These are phyloP conservation scores for Inonotus obliquus DNA, from an alignment of 1,284 basidiomycete genomes.

Conservation along the genomic window DNA sequence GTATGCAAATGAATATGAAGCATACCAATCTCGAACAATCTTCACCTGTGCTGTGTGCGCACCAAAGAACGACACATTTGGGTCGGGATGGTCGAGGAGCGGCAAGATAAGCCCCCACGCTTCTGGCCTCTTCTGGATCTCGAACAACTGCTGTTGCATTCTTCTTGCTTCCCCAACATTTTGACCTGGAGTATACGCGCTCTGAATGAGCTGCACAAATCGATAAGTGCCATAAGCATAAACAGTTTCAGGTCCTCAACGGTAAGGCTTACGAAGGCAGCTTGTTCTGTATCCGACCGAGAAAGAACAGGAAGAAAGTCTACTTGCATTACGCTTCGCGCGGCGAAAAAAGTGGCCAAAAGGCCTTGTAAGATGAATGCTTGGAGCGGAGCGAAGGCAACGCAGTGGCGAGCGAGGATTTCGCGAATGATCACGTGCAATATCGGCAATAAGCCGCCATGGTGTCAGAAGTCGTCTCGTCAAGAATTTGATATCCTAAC, in stretches of 20 bases:
- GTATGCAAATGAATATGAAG: slow-evolving; percentile 10
- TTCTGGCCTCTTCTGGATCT: slow-evolving; percentile 65
- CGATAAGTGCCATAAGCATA: background rate
- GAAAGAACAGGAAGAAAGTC: slow-evolving; percentile 37
- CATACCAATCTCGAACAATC: slow-evolving; percentile 84
- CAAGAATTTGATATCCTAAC: background rate
- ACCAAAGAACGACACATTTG: slow-evolving; percentile 87
- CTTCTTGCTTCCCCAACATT: slow-evolving; percentile 54
- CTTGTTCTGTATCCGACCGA: slow-evolving; percentile 40
- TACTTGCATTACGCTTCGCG: background rate
- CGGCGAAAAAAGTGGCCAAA: background rate
- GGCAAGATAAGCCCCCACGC: slow-evolving; percentile 80
- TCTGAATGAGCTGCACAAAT: slow-evolving; percentile 46
- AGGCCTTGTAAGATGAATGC: background rate
- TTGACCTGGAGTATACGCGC: slow-evolving; percentile 52
- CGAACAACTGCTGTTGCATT: slow-evolving; percentile 68
- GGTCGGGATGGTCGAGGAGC: slow-evolving; percentile 62
- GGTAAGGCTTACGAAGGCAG: slow-evolving; percentile 38
- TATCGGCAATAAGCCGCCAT: no score
- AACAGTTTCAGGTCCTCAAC: slow-evolving; percentile 12
- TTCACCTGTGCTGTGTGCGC: slow-evolving; percentile 90
- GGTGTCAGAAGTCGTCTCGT: background rate
- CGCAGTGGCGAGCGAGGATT: no score
- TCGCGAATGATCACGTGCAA: background rate
- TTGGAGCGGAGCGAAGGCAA: no score